Percentiles rank a stretch among this genome's conserved stretches.
Evolutionary conservation across 2,329 filamentous ascomycete species (phyloP).

Genomic region (Zelopaecilomyces penicillatus): DNA sequence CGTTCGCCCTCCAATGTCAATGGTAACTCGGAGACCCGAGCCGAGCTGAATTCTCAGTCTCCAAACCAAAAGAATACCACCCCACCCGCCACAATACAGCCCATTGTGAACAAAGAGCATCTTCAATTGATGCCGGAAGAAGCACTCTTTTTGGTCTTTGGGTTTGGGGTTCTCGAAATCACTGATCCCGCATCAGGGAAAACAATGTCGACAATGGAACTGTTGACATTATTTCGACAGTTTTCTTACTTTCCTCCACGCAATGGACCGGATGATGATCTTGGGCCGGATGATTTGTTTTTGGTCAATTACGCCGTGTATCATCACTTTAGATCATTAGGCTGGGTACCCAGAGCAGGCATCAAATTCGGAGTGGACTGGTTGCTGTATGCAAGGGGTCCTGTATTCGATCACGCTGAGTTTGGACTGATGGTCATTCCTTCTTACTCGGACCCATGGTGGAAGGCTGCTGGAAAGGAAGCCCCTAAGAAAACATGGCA

Average conservation of each 20-base stretch:
- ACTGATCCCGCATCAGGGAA: constrained; percentile 37
- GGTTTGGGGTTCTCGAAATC: constrained; percentile 64
- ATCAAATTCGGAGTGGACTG: constrained; percentile 95
- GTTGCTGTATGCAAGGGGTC: constrained; percentile 86
- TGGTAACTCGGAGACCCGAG: constrained; percentile 9
- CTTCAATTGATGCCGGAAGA: constrained; percentile 89
- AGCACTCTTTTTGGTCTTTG: constrained; percentile 82
- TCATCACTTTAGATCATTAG: constrained; percentile 90
- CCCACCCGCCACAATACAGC: neutral
- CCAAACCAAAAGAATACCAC: constrained; percentile 3
- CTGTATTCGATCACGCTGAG: constrained; percentile 90
- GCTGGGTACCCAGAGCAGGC: constrained; percentile 87
- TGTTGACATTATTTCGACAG: constrained; percentile 59
- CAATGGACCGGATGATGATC: constrained; percentile 24
- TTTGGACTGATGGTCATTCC: constrained; percentile 83
- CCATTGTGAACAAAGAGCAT: constrained; percentile 59
- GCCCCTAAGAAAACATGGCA: constrained; percentile 55
- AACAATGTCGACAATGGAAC: constrained; percentile 42
- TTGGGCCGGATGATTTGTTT: constrained; percentile 74
- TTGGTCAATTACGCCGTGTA: constrained; percentile 82
- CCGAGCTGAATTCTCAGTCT: neutral
- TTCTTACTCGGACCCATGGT: constrained; percentile 67
- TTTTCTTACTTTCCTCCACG: constrained; percentile 61
- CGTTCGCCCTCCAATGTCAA: constrained; percentile 13
- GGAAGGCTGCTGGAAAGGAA: constrained; percentile 51